Percentiles rank a stretch among this genome's conserved stretches.
Evolutionary conservation across 116 monocot species (phyloP).

Genomic region (Posidonia oceanica): DNA sequence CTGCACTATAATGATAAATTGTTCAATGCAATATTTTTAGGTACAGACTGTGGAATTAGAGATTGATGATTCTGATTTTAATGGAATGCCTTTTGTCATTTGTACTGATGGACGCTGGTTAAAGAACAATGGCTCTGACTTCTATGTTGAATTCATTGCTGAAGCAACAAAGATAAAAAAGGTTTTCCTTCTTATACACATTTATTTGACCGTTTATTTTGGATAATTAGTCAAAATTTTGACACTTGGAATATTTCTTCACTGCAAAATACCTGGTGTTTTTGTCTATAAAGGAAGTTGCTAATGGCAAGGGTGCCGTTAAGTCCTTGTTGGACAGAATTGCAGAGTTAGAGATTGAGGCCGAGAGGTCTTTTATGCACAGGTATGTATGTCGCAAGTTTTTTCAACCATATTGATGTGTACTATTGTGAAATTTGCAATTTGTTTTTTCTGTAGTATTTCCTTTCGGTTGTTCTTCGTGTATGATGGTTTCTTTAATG

Average conservation of each 20-base stretch:
- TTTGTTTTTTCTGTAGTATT: no score
- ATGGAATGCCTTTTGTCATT: constrained; percentile 81
- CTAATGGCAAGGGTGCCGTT: constrained; percentile 70
- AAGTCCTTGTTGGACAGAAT: constrained; percentile 68
- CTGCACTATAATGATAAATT: not conserved
- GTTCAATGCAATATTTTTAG: constrained; percentile 7
- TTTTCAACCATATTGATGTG: not conserved
- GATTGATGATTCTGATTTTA: constrained; percentile 37
- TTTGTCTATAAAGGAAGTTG: constrained; percentile 44
- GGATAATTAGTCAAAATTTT: not conserved
- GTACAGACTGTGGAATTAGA: constrained; percentile 67
- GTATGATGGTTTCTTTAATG: no score
- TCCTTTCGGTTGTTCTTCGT: no score
- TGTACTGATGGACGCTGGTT: constrained; percentile 63
- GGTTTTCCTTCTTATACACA: not conserved
- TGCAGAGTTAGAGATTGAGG: constrained; percentile 69
- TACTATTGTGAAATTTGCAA: no score
- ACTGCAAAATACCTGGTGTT: not conserved
- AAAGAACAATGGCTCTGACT: constrained; percentile 77
- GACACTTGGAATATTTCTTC: not conserved
- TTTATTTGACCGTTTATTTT: not conserved
- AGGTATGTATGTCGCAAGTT: constrained; percentile 27
- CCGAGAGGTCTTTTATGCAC: constrained; percentile 91
- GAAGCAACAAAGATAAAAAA: not conserved
- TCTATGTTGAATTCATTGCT: constrained; percentile 50